Percentiles rank a stretch among this genome's conserved stretches.
These are phyloP conservation scores for Schizophyllum commune DNA, from an alignment of 1,284 basidiomycete genomes.

Conservation along the genomic window DNA sequence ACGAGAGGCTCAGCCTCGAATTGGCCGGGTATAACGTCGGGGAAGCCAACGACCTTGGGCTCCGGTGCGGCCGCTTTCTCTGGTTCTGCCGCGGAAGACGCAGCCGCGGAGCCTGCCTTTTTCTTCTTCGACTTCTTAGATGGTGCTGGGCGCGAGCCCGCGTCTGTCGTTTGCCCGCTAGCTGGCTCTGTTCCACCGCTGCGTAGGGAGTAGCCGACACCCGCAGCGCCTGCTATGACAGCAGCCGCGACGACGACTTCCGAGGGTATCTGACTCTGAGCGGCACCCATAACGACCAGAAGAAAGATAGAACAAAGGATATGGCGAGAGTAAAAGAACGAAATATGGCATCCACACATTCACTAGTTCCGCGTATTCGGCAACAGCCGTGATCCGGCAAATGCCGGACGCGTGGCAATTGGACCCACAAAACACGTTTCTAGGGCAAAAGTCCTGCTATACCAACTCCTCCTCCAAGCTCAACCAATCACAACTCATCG, in stretches of 20 bases:
- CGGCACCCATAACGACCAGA: slow-evolving; percentile 35
- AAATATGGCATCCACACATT: too few relatives aligned
- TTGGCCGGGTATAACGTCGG: slow-evolving; percentile 39
- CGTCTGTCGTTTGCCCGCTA: slow-evolving; percentile 27
- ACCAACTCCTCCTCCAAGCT: too few relatives aligned
- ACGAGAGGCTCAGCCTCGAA: slow-evolving; percentile 21
- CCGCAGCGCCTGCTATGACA: slow-evolving; percentile 36
- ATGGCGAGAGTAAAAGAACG: not conserved
- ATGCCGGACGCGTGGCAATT: too few relatives aligned
- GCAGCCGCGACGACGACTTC: slow-evolving; percentile 31
- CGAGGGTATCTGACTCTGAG: slow-evolving; percentile 37
- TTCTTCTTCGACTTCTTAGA: slow-evolving; percentile 33
- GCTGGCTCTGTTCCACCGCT: slow-evolving; percentile 7
- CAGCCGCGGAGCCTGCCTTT: slow-evolving; percentile 14
- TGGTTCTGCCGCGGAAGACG: slow-evolving; percentile 11
- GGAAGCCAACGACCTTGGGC: slow-evolving; percentile 26
- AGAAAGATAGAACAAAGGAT: not conserved
- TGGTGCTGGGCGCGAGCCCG: slow-evolving; percentile 8
- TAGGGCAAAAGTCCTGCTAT: too few relatives aligned
- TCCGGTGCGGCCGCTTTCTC: slow-evolving; percentile 4
- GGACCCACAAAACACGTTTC: too few relatives aligned
- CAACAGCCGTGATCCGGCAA: too few relatives aligned
- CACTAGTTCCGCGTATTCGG: too few relatives aligned
- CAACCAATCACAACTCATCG: too few relatives aligned
- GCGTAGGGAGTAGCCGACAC: slow-evolving; percentile 31